Percentiles rank a stretch among this genome's conserved stretches.
Evolutionary conservation across 2,329 filamentous ascomycete genomes (phyloP).

Genomic region (Fusarium tjaetaba): DNA sequence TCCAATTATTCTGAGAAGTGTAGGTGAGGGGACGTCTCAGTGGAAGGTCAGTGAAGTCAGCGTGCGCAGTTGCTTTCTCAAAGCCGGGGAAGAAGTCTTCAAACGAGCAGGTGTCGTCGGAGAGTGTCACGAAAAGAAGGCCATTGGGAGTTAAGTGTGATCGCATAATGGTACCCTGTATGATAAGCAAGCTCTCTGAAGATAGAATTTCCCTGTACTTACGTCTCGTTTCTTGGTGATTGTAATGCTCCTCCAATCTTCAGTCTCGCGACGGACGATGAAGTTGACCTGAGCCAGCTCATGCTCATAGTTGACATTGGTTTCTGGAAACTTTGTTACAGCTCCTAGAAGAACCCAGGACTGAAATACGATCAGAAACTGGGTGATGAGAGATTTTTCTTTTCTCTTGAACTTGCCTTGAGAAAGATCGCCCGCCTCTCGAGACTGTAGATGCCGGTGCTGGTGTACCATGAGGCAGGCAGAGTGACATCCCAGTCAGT

Average conservation of each 20-base stretch:
- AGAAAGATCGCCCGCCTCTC: background rate
- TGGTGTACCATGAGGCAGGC: background rate
- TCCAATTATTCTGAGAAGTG: background rate
- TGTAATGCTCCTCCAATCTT: background rate
- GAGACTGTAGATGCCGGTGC: background rate
- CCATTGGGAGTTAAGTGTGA: background rate
- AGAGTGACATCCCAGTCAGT: background rate
- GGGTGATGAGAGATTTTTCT: accelerated
- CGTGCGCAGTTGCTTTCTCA: background rate
- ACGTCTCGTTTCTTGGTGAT: background rate
- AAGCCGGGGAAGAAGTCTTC: background rate
- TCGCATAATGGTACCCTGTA: background rate
- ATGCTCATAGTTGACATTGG: background rate
- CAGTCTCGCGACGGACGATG: background rate
- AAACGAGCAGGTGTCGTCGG: background rate
- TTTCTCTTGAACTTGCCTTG: background rate
- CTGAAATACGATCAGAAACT: accelerated
- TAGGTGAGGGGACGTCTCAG: background rate
- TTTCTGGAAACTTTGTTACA: background rate
- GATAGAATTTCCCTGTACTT: accelerated
- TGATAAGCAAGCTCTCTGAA: accelerated
- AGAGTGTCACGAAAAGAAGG: background rate
- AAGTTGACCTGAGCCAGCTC: background rate
- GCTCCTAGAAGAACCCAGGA: conserved; percentile 2
- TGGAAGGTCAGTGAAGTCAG: background rate